phyloP scores from a whole-genome alignment of 805 yeast species.

The Yueomyces sp. region DNA sequence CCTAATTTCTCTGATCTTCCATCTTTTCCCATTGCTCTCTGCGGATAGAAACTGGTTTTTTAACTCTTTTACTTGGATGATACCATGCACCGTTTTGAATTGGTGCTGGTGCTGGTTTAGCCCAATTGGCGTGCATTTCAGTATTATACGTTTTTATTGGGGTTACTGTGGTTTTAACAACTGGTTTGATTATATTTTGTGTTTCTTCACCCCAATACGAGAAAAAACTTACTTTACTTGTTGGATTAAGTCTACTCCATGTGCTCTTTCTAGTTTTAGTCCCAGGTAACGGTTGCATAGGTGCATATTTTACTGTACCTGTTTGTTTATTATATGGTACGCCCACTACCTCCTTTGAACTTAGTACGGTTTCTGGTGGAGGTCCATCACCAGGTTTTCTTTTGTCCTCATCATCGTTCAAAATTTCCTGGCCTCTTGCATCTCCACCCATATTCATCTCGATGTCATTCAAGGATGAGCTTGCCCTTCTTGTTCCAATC shows the following conservation, averaged over 20 bases:
- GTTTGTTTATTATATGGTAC: slow-evolving; percentile 66
- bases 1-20: not conserved
- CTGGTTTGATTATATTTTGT: slow-evolving; percentile 21
- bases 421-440: not conserved
- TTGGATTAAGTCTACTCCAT: slow-evolving; percentile 52
- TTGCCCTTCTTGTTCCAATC: slow-evolving; percentile 42
- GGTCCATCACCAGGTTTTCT: slow-evolving; percentile 18
- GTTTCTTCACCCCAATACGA: not conserved
- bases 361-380: slow-evolving; percentile 21
- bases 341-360: slow-evolving; percentile 4
- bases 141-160: slow-evolving; percentile 71
- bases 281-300: slow-evolving; percentile 86
- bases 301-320: slow-evolving; percentile 67
- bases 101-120: slow-evolving; percentile 56
- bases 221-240: slow-evolving; percentile 50
- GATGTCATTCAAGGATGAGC: slow-evolving; percentile 20
- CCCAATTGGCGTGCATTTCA: slow-evolving; percentile 49
- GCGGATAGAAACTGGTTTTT: not conserved
- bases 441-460: not conserved
- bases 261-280: slow-evolving; percentile 46
- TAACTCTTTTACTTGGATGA: slow-evolving; percentile 34
- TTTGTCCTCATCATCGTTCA: not conserved
- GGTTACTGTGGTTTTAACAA: slow-evolving; percentile 51
- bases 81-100: slow-evolving; percentile 41
- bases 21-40: not conserved